phyloP scores from a whole-genome alignment of 2,329 filamentous ascomycete species.

The Pleoardoris graminearum region DNA sequence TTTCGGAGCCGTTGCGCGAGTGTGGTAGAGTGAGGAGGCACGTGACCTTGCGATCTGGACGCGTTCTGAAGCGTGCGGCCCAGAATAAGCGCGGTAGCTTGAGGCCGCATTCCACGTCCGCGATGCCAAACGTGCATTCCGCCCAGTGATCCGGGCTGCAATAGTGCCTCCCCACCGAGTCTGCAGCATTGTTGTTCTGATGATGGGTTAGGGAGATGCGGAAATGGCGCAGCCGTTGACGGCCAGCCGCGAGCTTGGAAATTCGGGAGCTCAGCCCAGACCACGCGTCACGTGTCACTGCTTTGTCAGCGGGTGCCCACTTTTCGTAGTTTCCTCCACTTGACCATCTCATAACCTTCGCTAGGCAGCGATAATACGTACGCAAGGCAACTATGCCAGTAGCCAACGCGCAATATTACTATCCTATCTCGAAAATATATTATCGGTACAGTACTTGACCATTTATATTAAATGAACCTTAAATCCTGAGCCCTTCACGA shows the following conservation, averaged over 20 bases:
- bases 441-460: no score
- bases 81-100: constrained; percentile 14
- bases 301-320: not conserved
- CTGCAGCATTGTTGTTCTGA: not conserved
- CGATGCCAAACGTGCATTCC: not conserved
- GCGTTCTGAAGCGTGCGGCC: constrained; percentile 19
- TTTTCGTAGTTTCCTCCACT: not conserved
- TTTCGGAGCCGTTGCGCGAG: not conserved
- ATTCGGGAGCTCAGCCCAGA: not conserved
- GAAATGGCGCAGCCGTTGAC: not conserved
- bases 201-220: not conserved
- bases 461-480: no score
- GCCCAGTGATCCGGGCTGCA: not conserved
- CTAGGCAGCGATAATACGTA: no score
- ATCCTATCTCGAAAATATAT: no score
- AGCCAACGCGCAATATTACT: no score
- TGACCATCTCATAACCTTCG: no score
- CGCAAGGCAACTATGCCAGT: no score
- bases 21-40: constrained; percentile 9
- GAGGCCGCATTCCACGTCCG: constrained; percentile 7
- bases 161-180: constrained; percentile 6
- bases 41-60: constrained; percentile 21
- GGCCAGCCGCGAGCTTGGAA: not conserved
- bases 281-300: not conserved
- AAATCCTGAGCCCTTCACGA: no score